These are phyloP conservation scores for Corymbia citriodora DNA, from an alignment of 441 rosid genomes.

Conservation along the genomic window DNA sequence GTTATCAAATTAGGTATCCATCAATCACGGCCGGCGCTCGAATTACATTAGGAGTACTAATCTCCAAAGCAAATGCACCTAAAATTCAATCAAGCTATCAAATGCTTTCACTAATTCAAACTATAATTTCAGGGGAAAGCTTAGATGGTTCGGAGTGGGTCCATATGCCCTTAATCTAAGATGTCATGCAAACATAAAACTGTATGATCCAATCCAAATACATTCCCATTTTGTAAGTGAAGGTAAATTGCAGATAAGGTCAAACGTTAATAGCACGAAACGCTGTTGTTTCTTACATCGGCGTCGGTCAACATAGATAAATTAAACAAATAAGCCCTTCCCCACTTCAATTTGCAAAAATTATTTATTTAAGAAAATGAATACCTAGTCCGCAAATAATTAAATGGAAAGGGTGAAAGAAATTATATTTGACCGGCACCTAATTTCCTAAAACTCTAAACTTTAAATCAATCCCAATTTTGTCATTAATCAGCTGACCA, in stretches of 20 bases:
- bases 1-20: background rate
- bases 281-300: background rate
- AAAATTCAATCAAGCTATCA: background rate
- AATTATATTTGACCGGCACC: too few species aligned
- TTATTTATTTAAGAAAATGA: background rate
- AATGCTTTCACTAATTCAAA: background rate
- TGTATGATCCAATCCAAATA: background rate
- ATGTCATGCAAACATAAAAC: background rate
- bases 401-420: background rate
- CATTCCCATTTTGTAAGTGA: background rate
- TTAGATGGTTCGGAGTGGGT: background rate
- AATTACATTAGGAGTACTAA: background rate
- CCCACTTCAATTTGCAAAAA: background rate
- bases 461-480: background rate
- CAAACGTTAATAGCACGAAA: background rate
- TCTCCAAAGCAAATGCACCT: background rate
- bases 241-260: background rate
- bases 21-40: background rate
- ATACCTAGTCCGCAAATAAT: background rate
- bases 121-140: background rate
- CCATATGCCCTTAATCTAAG: background rate
- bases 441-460: background rate
- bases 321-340: background rate
- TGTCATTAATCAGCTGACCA: rapidly evolving
- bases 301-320: background rate